Evolutionary conservation across 2,329 filamentous ascomycete genomes (phyloP), one percentile per base, ranked within the genome.

Genomic region (Tothia fuscella): DNA sequence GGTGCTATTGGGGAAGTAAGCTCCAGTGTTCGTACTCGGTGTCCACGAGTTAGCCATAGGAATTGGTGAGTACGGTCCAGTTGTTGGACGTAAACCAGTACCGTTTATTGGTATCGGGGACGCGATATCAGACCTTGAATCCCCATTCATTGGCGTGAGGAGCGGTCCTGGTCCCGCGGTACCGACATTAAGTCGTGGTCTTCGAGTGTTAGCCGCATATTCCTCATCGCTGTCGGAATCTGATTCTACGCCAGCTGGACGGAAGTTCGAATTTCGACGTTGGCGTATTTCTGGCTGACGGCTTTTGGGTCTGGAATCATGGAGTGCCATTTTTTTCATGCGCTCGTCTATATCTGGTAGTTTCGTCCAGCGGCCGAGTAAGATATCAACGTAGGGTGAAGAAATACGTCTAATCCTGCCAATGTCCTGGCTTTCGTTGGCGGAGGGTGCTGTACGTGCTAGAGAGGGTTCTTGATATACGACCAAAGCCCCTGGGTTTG

Each of bases 391-490:
- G 21, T 44, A 43, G 5, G 40, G 28, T 3, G 17, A 19, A 10
- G 43, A 31, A 10, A 43, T 19, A 14, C 14, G 24, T 20, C 43
- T 30, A 17, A 46, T 33, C 13, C 22, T 31, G 1, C 49, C 39
- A 4, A 61, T 30, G 48, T 51, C 53, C 7, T 50, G 46, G 16
- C 49, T 34, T 30, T 57, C 52, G 4, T 32, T 48, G 5, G 43
- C 41, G 12, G 48, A 49, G 6, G 44, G 48, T 20, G 57, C 50
- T 2, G 60, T 46, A 37, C 46, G 50, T 14, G 45, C 46, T 5
- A 61, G 45, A 24, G 50, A 52, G 12, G 32, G 45, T 20, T 56
- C 53, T 40, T 56, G 58, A 32, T 55, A 61, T 21, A 43, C 47
- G 26, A 51, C 45, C 2, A 62, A 51, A 21, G 44, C 45, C n/a